Evolutionary conservation across 805 yeast genomes (phyloP).

Genomic region (Starmerella floris): DNA sequence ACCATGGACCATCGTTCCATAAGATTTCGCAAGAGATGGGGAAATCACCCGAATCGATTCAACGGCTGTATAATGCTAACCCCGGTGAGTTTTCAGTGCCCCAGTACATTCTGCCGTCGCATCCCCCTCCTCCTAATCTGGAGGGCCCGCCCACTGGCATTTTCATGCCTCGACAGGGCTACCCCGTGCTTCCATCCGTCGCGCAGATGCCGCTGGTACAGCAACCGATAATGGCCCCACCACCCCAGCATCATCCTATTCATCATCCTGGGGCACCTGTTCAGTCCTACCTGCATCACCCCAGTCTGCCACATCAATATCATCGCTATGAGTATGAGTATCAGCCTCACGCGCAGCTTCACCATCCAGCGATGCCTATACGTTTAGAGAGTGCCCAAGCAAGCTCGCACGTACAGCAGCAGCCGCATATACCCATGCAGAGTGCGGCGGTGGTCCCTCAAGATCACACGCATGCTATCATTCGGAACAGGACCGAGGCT

Average conservation of each 20-base stretch:
- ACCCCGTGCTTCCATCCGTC: neutral
- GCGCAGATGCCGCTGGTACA: neutral
- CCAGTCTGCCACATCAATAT: neutral
- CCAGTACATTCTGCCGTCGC: neutral
- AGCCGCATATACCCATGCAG: too few relatives aligned
- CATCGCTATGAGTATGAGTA: neutral
- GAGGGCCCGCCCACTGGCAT: constrained; percentile 4
- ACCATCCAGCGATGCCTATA: too few relatives aligned
- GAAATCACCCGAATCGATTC: neutral
- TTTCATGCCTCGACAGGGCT: constrained; percentile 5
- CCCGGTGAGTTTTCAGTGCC: neutral
- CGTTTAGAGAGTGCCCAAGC: too few relatives aligned
- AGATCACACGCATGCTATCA: too few relatives aligned
- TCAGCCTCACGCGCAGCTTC: too few relatives aligned
- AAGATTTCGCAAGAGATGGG: neutral
- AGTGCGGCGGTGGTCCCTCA: too few relatives aligned
- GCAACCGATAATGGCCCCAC: too few relatives aligned
- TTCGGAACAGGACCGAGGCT: too few relatives aligned
- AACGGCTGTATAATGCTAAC: neutral
- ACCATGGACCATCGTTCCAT: neutral
- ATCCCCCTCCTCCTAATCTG: neutral
- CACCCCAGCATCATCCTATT: too few relatives aligned
- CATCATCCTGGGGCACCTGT: too few relatives aligned
- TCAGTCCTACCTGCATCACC: neutral
- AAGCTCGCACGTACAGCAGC: neutral